phyloP scores from a whole-genome alignment of 345 rosid species.

The Viola odorata region DNA sequence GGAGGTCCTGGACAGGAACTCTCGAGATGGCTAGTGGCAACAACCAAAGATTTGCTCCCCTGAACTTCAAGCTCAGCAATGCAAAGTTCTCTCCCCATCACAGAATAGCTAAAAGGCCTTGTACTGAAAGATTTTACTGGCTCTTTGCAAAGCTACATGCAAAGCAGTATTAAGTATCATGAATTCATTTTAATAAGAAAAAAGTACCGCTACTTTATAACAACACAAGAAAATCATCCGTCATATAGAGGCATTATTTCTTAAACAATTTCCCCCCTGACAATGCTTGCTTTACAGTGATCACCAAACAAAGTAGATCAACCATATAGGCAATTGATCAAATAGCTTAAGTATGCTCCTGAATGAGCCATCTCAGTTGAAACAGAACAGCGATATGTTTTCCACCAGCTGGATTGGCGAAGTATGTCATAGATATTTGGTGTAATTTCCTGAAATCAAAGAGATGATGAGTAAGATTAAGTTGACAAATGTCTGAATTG shows the following conservation, averaged over 20 bases:
- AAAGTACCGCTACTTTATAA: too few species aligned
- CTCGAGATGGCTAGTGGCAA: constrained; percentile 97
- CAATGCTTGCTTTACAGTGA: too few species aligned
- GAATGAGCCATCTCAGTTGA: constrained; percentile 34
- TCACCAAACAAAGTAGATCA: too few species aligned
- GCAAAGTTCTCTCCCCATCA: constrained; percentile 89
- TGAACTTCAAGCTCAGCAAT: constrained; percentile 55
- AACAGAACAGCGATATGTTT: constrained; percentile 64
- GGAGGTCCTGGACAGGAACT: constrained; percentile 94
- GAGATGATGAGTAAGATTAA: background rate
- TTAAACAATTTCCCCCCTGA: background rate
- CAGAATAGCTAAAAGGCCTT: constrained; percentile 59
- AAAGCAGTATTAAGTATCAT: background rate
- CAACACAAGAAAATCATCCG: too few species aligned
- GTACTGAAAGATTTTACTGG: constrained; percentile 59
- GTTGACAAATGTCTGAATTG: constrained; percentile 1
- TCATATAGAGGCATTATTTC: too few species aligned
- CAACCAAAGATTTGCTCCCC: constrained; percentile 48
- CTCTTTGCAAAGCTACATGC: constrained; percentile 72
- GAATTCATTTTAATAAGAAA: too few species aligned
- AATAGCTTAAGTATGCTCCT: constrained; percentile 48
- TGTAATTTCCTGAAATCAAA: constrained; percentile 68
- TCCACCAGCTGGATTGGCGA: constrained; percentile 79
- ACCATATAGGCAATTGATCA: background rate
- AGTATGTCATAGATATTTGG: constrained; percentile 58